phyloP scores from a whole-genome alignment of 768 basidiomycete genomes.

The Russula ochroleuca region DNA sequence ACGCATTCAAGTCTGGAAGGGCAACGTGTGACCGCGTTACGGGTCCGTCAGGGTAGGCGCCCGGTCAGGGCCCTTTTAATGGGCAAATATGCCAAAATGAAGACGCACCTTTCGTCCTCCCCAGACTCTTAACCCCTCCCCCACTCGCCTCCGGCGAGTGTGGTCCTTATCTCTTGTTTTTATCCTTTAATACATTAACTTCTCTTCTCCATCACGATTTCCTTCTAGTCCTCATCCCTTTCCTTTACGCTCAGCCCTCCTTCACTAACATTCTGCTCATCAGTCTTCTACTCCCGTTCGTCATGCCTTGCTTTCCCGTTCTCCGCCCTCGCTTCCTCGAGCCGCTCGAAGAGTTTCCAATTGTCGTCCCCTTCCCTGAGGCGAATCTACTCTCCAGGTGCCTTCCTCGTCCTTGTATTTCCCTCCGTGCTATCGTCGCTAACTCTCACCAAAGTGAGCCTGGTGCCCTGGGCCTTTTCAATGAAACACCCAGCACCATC shows the following conservation, averaged over 20 bases:
- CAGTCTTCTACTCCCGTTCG: background rate
- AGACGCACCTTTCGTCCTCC: slow-evolving; percentile 4
- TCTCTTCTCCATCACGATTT: slow-evolving; percentile 23
- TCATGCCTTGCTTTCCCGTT: slow-evolving; percentile 13
- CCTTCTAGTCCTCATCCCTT: slow-evolving; percentile 22
- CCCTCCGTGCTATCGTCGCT: background rate
- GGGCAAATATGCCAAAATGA: slow-evolving; percentile 8
- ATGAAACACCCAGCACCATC: slow-evolving; percentile 28
- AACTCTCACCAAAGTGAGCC: slow-evolving; percentile 17
- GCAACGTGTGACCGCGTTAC: slow-evolving; percentile 21
- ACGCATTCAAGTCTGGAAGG: slow-evolving; percentile 2
- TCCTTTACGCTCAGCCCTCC: slow-evolving; percentile 23
- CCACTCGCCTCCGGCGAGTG: slow-evolving; percentile 25
- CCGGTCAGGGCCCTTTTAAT: slow-evolving; percentile 4
- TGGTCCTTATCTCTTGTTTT: slow-evolving; percentile 17
- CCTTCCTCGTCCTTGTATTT: background rate
- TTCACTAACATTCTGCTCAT: slow-evolving; percentile 13
- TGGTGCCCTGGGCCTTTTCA: slow-evolving; percentile 26
- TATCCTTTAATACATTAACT: slow-evolving; percentile 23
- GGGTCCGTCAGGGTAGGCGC: slow-evolving; percentile 16
- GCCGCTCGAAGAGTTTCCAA: slow-evolving; percentile 26
- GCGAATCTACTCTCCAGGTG: slow-evolving; percentile 20
- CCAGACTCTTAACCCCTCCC: slow-evolving; percentile 12
- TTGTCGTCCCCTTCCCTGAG: slow-evolving; percentile 25
- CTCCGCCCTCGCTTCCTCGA: slow-evolving; percentile 16